These are phyloP conservation scores for Zymoseptoria ardabiliae DNA, from an alignment of 2,329 filamentous ascomycete genomes.

Conservation along the genomic window DNA sequence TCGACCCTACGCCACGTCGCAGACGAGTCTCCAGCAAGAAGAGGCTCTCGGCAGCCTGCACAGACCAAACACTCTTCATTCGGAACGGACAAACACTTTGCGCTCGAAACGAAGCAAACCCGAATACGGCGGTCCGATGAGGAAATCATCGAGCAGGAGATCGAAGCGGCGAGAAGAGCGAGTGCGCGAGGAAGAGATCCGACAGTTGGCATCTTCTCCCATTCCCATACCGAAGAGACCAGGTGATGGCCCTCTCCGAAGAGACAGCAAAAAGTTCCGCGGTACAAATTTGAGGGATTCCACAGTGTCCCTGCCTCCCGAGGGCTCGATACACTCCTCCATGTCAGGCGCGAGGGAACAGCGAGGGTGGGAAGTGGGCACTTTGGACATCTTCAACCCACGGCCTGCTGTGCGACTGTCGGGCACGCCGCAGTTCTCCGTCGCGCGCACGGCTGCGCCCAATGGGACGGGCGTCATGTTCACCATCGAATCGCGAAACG, in stretches of 20 bases:
- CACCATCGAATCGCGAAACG: constrained; percentile 14
- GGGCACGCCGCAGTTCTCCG: constrained; percentile 53
- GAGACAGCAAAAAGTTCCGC: constrained; percentile 59
- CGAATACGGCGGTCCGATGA: constrained; percentile 45
- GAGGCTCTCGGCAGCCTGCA: constrained; percentile 12
- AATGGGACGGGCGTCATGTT: constrained; percentile 15
- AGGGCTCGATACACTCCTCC: constrained; percentile 67
- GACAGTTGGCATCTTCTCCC: constrained; percentile 62
- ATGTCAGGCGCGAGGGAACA: constrained; percentile 69
- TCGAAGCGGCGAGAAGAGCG: constrained; percentile 62
- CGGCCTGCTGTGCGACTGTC: constrained; percentile 75
- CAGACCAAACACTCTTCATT: constrained; percentile 12
- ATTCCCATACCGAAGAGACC: constrained; percentile 54
- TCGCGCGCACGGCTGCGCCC: constrained; percentile 27
- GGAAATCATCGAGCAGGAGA: constrained; percentile 63
- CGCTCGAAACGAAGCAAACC: constrained; percentile 37
- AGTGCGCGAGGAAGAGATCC: constrained; percentile 79
- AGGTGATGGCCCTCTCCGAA: constrained; percentile 42
- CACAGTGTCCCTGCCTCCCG: constrained; percentile 66
- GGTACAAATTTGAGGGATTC: constrained; percentile 50
- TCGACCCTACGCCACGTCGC: constrained; percentile 23
- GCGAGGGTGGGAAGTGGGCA: constrained; percentile 71
- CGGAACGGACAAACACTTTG: constrained; percentile 17
- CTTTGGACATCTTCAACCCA: constrained; percentile 67
- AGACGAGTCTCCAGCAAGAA: constrained; percentile 22